phyloP scores from a whole-genome alignment of 2,329 filamentous ascomycete genomes.

The Aspergillus calidoustus region DNA sequence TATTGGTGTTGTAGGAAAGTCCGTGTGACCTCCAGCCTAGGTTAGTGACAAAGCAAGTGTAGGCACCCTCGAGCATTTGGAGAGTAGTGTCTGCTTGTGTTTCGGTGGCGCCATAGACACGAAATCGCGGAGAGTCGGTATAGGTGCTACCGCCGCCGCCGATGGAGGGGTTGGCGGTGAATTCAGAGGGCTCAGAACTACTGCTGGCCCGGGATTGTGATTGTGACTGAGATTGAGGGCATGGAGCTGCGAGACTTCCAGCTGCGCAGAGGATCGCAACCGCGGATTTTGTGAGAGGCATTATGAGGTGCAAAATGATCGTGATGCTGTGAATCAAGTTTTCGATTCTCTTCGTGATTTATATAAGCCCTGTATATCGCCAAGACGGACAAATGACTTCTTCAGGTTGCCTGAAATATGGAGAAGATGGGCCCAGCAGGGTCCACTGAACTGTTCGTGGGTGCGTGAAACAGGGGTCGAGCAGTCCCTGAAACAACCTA shows the following conservation, averaged over 20 bases:
- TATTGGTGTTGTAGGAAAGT: constrained; percentile 10
- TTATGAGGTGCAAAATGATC: not conserved
- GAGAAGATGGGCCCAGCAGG: not conserved
- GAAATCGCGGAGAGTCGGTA: constrained; percentile 19
- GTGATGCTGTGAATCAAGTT: not conserved
- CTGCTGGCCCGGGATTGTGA: not conserved
- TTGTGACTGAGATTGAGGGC: not conserved
- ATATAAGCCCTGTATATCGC: not conserved
- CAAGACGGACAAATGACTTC: not conserved
- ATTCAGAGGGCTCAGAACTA: constrained; percentile 3
- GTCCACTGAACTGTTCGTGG: not conserved
- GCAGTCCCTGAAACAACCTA: not conserved
- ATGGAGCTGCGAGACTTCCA: not conserved
- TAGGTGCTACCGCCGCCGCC: constrained; percentile 14
- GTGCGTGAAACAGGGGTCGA: not conserved
- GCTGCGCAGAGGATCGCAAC: not conserved
- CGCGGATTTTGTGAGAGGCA: not conserved
- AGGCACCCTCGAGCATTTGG: constrained; percentile 18
- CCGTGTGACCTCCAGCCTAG: constrained; percentile 11
- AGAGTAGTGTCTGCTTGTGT: not conserved
- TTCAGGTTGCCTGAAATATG: not conserved
- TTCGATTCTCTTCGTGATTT: not conserved
- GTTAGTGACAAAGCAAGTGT: constrained; percentile 18
- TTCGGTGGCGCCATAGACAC: constrained; percentile 11
- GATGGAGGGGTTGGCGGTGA: constrained; percentile 18